Conservation (phyloP, 2,329 filamentous ascomycete species). For the Tolypocladium pustulatum region DNA sequence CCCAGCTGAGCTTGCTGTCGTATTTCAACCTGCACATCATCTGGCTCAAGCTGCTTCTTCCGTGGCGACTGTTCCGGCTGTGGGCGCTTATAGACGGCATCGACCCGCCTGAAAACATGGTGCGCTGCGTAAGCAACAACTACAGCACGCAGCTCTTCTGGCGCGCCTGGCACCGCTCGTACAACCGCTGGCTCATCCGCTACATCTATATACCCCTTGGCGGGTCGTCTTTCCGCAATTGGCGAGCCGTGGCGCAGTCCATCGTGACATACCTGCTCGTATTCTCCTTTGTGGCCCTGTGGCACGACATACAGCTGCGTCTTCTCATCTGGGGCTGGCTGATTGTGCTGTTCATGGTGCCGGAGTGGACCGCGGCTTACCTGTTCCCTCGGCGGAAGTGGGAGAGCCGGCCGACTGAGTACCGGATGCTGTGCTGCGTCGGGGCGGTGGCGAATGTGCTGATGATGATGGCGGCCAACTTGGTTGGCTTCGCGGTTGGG, state of each 20-base stretch:
- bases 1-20: conserved; percentile 80
- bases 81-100: conserved; percentile 87
- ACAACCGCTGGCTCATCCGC: conserved; percentile 87
- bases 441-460: conserved; percentile 77
- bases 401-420: conserved; percentile 57
- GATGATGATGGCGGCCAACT: conserved; percentile 92
- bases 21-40: conserved; percentile 96
- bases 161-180: conserved; percentile 91
- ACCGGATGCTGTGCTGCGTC: conserved; percentile 69
- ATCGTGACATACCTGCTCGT: conserved; percentile 71
- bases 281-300: conserved; percentile 94
- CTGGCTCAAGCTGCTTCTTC: conserved; percentile 93
- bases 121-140: conserved; percentile 92
- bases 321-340: conserved; percentile 96
- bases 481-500: conserved; percentile 91
- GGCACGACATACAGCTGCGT: conserved; percentile 92
- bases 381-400: conserved; percentile 67
- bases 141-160: conserved; percentile 87
- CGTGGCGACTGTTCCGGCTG: conserved; percentile 98
- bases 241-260: conserved; percentile 40
- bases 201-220: conserved; percentile 93
- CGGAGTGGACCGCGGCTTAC: conserved; percentile 63
- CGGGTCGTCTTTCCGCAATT: conserved; percentile 45
- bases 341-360: conserved; percentile 84
- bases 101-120: conserved; percentile 96